phyloP scores from a whole-genome alignment of 2,329 filamentous ascomycete genomes.

The Penicillium hordei region DNA sequence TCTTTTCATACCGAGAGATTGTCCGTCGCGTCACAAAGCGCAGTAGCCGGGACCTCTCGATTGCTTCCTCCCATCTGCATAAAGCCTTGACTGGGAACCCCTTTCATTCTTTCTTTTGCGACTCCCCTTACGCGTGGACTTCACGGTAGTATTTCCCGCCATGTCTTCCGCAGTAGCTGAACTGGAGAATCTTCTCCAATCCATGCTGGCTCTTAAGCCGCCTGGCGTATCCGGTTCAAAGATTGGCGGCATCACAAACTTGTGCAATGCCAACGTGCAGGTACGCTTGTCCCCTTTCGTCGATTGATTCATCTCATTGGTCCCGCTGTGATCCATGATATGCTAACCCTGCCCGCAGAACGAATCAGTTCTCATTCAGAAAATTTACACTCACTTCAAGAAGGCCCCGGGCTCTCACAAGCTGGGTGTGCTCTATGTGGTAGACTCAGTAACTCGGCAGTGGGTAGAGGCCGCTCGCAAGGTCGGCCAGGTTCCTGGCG shows the following conservation, averaged over 20 bases:
- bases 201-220: conserved; percentile 85
- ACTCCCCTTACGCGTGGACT: background rate
- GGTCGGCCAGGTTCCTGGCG: conserved; percentile 77
- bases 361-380: conserved; percentile 91
- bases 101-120: background rate
- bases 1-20: conserved; percentile 11
- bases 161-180: conserved; percentile 88
- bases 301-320: background rate
- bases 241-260: conserved; percentile 79
- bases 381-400: conserved; percentile 96
- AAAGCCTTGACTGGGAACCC: background rate
- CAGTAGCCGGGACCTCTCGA: conserved; percentile 15
- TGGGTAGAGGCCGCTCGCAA: conserved; percentile 96
- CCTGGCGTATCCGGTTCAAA: conserved; percentile 92
- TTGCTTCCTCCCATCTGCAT: conserved; percentile 9
- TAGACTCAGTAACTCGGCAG: conserved; percentile 99
- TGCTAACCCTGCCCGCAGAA: conserved; percentile 59
- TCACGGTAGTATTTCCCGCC: conserved; percentile 27
- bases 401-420: conserved; percentile 94
- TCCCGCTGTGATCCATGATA: conserved; percentile 1
- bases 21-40: background rate
- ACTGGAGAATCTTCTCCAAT: conserved; percentile 84
- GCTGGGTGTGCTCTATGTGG: conserved; percentile 97
- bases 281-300: conserved; percentile 52
- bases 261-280: conserved; percentile 88